Evolutionary conservation across 192 early-diverging fungal genomes (phyloP), one percentile per base, ranked within the genome.

Genomic region (Piromyces finnis): DNA sequence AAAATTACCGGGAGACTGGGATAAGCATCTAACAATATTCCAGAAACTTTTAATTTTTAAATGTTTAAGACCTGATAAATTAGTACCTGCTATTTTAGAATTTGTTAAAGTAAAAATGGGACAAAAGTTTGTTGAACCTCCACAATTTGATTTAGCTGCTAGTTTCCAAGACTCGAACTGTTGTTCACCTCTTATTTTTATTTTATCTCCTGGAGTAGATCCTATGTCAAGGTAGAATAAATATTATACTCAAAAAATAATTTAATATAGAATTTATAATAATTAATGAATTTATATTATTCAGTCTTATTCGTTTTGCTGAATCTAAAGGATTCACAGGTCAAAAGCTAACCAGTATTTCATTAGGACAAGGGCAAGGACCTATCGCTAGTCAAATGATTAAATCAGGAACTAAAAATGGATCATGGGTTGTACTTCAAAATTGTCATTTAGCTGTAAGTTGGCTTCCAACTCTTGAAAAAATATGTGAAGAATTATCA

Each of bases 51-150:
- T 88, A 0, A 78, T 91, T 0, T 84, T 88, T 78, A 68, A 89
- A 28, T 85, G 86, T 2, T 59, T 91, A 77, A 36, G 90, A 51
- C 86, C 86, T 17, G 90, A 91, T 81, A 80, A 83, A 41, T 88
- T 91, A 30, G 82, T 91, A 18, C 88, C 89, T 0, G 83, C 84
- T 16, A 82, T 90, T 27, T 87, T 88, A 68, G 85, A 89, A 16
- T 91, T 90, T 85, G 89, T 91, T n/a, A 88, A 86, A 78, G 78
- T 88, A 30, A 91, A 91, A 80, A 80, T 91, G 39, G 90, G 90
- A 2, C 90, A 91, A 77, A 91, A 90, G 82, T 91, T 91, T 82
- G 90, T 91, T 77, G 90, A 91, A 82, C 90, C 90, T 28, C 90
- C 90, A 6, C 88, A 87, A 29, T 91, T 91, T 83, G 89, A 91